Base-by-base conservation (phyloP, 2,329 filamentous ascomycete species). In the Coniochaeta hoffmannii region DNA sequence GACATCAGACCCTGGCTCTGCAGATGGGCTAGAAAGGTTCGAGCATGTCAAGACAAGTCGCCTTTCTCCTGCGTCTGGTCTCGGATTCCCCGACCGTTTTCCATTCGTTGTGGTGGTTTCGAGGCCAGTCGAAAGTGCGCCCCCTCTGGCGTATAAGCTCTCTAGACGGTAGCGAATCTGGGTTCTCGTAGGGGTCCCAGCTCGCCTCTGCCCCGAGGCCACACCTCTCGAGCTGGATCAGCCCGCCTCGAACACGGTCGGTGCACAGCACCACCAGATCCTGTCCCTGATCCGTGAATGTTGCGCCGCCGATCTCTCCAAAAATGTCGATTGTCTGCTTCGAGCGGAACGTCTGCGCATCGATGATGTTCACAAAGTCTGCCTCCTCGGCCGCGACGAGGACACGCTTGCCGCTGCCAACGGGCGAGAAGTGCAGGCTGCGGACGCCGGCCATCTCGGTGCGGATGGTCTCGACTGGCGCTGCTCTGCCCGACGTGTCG, bases 331-430 rank as follows among this genome's bases (percentile, higher is more conserved):
- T 71, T 0, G 80, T 82, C 68, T 92, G 88, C 67, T 84, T 83
- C n/a, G 77, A 77, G 22, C 74, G 69, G 62, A 85, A 89, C 0
- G 76, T 83, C 63, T 80, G 74, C 0, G 83, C 86, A 60, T 91
- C 84, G 61, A 91, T 85, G 49, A 92, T 74, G 65, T 80, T 85
- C 64, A 93, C 71, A 56, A 81, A 82, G 65, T 93, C 89, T 32
- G 88, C 87, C 65, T 89, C 86, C 68, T 93, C 89, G 2, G 87
- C 88, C 2, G 85, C 85, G 11, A 90, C 78, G 12, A 93, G 76
- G 1, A 89, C 76, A 3, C 80, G 78, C 60, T 78, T 80, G 2
- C 87, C 87, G 53, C 83, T 83, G 17, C 88, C 88, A 2, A 82
- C 68, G 0, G 88, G 87, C 1, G 87, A 89, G 69, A 92, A 93